A percentile compares a stretch with the other conserved stretches of the same genome.
These are phyloP conservation scores for Fomitopsis pinicola DNA, from an alignment of 1,284 basidiomycete species.

Conservation along the genomic window DNA sequence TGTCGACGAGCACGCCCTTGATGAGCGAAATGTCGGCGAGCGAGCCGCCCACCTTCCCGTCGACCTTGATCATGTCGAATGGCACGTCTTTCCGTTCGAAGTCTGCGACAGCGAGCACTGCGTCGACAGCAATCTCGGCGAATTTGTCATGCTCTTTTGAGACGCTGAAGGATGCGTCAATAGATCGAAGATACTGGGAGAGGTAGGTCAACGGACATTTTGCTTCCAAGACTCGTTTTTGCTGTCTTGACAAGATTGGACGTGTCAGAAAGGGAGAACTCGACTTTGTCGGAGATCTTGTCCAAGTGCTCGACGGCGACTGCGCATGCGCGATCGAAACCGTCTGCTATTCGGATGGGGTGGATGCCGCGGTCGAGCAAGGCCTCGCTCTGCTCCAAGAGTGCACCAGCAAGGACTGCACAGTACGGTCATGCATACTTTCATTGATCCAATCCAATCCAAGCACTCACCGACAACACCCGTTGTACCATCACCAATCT, in stretches of 20 bases:
- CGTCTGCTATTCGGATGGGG: conserved; percentile 97
- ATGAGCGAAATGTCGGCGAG: conserved; percentile 93
- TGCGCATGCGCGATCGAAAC: conserved; percentile 91
- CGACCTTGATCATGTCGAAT: conserved; percentile 99
- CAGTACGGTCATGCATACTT: not conserved
- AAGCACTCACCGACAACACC: conserved; percentile 88
- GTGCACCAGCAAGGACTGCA: conserved; percentile 93
- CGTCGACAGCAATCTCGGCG: conserved; percentile 96
- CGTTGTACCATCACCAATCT: conserved; percentile 99
- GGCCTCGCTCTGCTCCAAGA: conserved; percentile 86
- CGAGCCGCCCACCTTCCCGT: conserved; percentile 97
- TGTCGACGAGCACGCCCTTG: conserved; percentile 96
- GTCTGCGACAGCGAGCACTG: conserved; percentile 94
- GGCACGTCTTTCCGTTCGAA: conserved; percentile 92
- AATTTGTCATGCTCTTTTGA: conserved; percentile 96
- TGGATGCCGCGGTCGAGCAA: conserved; percentile 97
- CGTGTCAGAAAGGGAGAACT: conserved; percentile 81
- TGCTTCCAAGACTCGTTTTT: conserved; percentile 94
- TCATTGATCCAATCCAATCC: not conserved
- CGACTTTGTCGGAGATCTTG: conserved; percentile 86
- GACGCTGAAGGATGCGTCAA: conserved; percentile 54
- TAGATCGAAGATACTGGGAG: conserved; percentile 5
- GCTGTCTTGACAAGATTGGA: conserved; percentile 91
- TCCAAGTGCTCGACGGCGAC: conserved; percentile 91
- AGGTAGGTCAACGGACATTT: conserved; percentile 68